Evolutionary conservation across 345 rosid species (phyloP).

Genomic region (Eucalyptus sp.): DNA sequence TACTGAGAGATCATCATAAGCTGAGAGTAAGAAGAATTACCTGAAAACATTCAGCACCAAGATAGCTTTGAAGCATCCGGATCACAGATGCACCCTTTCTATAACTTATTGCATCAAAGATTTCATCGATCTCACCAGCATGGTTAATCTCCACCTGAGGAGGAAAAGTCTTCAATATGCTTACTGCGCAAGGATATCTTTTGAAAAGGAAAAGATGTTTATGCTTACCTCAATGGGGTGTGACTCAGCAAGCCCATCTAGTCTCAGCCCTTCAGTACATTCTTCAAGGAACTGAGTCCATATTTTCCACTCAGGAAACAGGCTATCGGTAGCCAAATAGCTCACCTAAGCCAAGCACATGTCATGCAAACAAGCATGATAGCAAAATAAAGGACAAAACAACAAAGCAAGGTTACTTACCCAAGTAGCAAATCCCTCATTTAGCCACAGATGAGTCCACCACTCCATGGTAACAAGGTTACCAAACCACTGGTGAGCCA

Average conservation of each 20-base stretch:
- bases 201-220: background rate
- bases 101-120: slow-evolving; percentile 93
- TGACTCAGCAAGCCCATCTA: slow-evolving; percentile 92
- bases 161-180: background rate
- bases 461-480: slow-evolving; percentile 99
- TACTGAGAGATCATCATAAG: background rate
- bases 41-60: slow-evolving; percentile 92
- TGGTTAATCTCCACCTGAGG: slow-evolving; percentile 85
- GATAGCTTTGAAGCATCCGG: slow-evolving; percentile 93
- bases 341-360: slow-evolving; percentile 53
- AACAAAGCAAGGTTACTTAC: slow-evolving; percentile 19
- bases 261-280: slow-evolving; percentile 71
- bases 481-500: slow-evolving; percentile 99
- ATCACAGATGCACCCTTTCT: slow-evolving; percentile 91
- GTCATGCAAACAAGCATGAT: background rate
- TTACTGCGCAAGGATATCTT: background rate
- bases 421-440: slow-evolving; percentile 99
- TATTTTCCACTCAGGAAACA: slow-evolving; percentile 96
- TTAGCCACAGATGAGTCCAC: slow-evolving; percentile 99
- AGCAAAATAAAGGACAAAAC: background rate
- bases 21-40: slow-evolving; percentile 14
- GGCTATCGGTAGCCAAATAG: slow-evolving; percentile 82
- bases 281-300: slow-evolving; percentile 99
- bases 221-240: slow-evolving; percentile 93
- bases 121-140: slow-evolving; percentile 86